Base-by-base conservation (phyloP, 148 eudicot species). In the Fallopia convolvulus region DNA sequence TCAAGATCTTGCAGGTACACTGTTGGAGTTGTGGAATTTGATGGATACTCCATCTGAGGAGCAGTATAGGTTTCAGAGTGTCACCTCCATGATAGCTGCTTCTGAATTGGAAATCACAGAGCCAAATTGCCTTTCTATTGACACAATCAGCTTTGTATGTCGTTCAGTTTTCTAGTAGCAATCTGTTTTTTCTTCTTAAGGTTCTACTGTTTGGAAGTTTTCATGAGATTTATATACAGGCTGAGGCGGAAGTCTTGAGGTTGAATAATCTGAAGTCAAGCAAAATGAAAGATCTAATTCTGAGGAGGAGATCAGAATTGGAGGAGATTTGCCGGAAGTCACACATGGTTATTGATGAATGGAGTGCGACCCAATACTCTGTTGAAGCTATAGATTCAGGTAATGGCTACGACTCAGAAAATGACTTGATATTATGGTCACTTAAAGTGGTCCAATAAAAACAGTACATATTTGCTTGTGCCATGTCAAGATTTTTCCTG, bases 11-110 rank as follows among this genome's bases (percentile, higher is more conserved):
- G 97, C 89, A 50, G 83, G 85, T 71, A 83, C 87, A 70, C 81
- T 93, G 89, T 86, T 90, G 68, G 97, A 91, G 83, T 86, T 93
- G 23, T 93, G 98, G 98, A 88, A 79, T 79, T 81, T 93, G 77
- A 90, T 93, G 94, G 98, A 93, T 82, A 93, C 90, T 39, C 94
- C 94, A 12, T 8, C 81, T 10, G 85, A 83, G 75, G 98, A 93
- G 85, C 94, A 90, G 81, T 83, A 70, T 4, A 81, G 70, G 81
- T 93, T 88, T 79, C 92, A 91, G 21, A 84, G 86, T 80, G 83
- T 88, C 71, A 90, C 91, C 56, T 84, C 84, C 50, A 81, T 83
- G 73, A 88, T 91, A 76, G 94, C 94, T 53, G 87, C 90, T 79
- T 85, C 89, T 74, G 94, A 85, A 76, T 56, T 84, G 78, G 92